Evolutionary conservation across 306 rosid species (phyloP), one percentile per base, ranked within the genome.

Genomic region (Vigna mungo): DNA sequence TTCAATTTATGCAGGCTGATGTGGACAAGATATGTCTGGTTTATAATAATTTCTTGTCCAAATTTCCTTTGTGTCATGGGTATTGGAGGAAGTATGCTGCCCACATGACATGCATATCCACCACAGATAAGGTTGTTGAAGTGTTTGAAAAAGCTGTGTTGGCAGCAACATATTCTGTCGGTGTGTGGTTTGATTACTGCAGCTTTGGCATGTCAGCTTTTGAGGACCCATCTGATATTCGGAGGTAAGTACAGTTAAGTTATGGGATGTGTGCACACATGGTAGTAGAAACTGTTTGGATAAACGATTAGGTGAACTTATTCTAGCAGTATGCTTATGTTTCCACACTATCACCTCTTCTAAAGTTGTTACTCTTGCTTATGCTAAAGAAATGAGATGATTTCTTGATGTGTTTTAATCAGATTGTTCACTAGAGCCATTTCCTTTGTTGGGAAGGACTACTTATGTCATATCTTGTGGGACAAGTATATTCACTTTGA

Each of bases 401-500:
- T 76, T 76, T 52, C 63, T 67, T 68, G 59, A 54, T 72, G 44
- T 72, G 51, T 72, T 72, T 53, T 73, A 64, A 58, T 69, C 86
- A 94, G 98, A 79, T 81, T 92, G 74, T 90, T 94, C 72, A 82
- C 74, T 73, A 85, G 98, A 88, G 97, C 92, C 71, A 48, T 90
- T 61, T 90, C 93, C 69, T 90, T 90, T 82, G 90, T 94, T 82
- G 92, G 97, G 75, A 94, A 87, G 91, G 98, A 94, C 73, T 92
- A 90, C 83, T 79, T 56, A 15, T 89, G 96, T 81, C 88, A 89
- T 85, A 67, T 85, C 60, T 82, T 94, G 88, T 94, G 96, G 98
- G 98, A 92, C 87, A 86, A 86, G 67, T 94, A 89, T 85, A 90
- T 94, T 63, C 89, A 84, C 27, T 94, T 94, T 71, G 96, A 90